phyloP scores from a whole-genome alignment of 2,329 filamentous ascomycete species.

The Zymoseptoria ardabiliae region DNA sequence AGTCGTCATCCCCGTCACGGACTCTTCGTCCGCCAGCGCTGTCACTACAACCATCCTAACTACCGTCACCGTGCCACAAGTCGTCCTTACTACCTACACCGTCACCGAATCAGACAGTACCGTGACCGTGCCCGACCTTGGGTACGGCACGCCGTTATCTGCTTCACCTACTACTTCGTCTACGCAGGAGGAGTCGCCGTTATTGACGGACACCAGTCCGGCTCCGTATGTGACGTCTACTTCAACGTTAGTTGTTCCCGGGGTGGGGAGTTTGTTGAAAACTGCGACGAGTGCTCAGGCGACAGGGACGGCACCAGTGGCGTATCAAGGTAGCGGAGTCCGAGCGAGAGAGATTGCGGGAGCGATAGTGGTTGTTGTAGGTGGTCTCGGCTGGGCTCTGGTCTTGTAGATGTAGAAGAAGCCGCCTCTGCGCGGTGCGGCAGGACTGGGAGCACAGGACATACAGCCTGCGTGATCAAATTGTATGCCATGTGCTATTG shows the following conservation, averaged over 20 bases:
- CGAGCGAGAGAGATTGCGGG: background rate
- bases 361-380: background rate
- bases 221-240: background rate
- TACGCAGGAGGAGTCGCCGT: background rate
- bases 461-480: background rate
- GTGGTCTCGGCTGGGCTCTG: background rate
- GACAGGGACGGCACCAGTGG: background rate
- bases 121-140: constrained; percentile 11
- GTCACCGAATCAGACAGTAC: constrained; percentile 12
- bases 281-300: background rate
- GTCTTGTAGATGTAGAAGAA: background rate
- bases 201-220: background rate
- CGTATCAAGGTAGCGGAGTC: background rate
- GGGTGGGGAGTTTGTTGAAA: background rate
- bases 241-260: background rate
- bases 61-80: constrained; percentile 40
- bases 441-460: background rate
- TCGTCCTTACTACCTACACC: constrained; percentile 18
- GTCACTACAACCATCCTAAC: constrained; percentile 30
- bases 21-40: constrained; percentile 25
- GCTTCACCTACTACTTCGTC: background rate
- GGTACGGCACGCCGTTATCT: constrained; percentile 11
- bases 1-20: constrained; percentile 30
- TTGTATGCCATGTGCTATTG: background rate
- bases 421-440: no score